phyloP scores from a whole-genome alignment of 176 grass and related monocot genomes.

The Avena eriantha region DNA sequence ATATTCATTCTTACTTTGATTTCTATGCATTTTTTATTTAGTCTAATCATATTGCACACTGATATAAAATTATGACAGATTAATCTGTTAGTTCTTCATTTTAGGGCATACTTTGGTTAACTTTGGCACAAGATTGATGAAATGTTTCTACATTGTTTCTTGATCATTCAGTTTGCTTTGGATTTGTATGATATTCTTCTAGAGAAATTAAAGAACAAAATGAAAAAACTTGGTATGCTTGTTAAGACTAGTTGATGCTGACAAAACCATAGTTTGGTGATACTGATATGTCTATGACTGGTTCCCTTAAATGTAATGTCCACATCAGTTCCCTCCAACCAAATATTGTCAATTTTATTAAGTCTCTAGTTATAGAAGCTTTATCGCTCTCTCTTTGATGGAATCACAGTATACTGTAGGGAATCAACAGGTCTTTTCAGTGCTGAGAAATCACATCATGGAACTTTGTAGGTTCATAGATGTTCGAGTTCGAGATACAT shows the following conservation, averaged over 20 bases:
- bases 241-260: neutral
- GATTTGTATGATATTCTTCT: neutral
- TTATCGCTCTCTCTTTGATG: neutral
- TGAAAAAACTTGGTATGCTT: constrained; percentile 8
- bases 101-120: neutral
- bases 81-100: neutral
- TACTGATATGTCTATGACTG: neutral
- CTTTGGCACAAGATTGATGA: neutral
- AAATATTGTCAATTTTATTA: neutral
- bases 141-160: neutral
- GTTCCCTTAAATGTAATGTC: neutral
- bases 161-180: neutral
- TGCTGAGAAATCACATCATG: neutral
- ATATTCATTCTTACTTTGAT: neutral
- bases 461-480: neutral
- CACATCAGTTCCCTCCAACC: neutral
- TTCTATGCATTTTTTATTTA: neutral
- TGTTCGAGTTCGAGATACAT: too few species aligned
- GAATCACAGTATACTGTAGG: neutral
- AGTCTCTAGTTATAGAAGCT: neutral
- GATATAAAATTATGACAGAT: neutral
- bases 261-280: neutral
- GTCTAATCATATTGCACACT: neutral
- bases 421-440: neutral
- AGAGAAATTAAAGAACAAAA: neutral